Conservation (phyloP, 2,329 filamentous ascomycete genomes). For the Pseudogymnoascus sp. region DNA sequence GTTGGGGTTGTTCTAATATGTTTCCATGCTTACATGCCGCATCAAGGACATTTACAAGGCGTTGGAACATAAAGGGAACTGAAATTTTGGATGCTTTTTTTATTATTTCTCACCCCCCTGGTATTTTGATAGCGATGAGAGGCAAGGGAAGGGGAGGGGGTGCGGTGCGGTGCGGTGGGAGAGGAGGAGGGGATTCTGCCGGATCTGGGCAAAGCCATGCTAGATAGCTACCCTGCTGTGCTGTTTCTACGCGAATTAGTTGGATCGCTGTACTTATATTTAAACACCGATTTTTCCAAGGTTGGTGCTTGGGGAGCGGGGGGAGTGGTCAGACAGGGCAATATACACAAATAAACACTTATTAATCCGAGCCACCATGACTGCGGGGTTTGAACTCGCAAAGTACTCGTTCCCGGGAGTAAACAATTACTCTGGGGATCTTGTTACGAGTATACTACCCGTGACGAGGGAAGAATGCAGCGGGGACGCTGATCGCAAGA, state of each 20-base stretch:
- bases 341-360: neutral
- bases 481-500: neutral
- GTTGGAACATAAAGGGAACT: constrained; percentile 1
- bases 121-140: neutral
- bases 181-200: neutral
- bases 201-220: neutral
- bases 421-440: neutral
- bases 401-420: too few relatives aligned
- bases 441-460: neutral
- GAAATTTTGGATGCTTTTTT: neutral
- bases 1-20: constrained; percentile 4
- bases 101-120: neutral
- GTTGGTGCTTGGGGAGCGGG: neutral
- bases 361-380: neutral
- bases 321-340: neutral
- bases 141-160: neutral
- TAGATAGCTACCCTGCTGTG: neutral
- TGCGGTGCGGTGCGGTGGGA: neutral
- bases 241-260: neutral
- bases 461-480: neutral
- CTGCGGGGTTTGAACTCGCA: too few relatives aligned
- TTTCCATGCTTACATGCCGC: constrained; percentile 6
- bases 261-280: neutral
- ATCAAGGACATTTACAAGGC: constrained; percentile 6
- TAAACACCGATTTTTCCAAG: neutral